phyloP scores from a whole-genome alignment of 2,329 filamentous ascomycete genomes.

The Tolypocladium endophyticum region DNA sequence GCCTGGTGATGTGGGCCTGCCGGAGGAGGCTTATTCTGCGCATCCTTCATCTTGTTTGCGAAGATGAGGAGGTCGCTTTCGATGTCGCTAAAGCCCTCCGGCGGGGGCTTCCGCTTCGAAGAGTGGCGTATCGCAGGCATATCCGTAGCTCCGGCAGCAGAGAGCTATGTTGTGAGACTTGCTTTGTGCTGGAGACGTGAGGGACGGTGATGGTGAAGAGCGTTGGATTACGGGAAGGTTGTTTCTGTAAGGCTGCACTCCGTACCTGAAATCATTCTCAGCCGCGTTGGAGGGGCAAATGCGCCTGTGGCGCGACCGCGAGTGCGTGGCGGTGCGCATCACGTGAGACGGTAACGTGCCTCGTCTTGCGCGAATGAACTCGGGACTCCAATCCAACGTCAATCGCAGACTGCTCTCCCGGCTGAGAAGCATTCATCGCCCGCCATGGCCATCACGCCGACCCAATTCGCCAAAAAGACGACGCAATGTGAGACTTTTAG shows the following conservation, averaged over 20 bases:
- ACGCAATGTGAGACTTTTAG: conserved; percentile 54
- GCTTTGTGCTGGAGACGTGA: not conserved
- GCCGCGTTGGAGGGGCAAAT: conserved; percentile 6
- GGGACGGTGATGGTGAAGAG: not conserved
- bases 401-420: conserved; percentile 16
- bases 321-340: conserved; percentile 8
- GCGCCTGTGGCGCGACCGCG: conserved; percentile 7
- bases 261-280: conserved; percentile 3
- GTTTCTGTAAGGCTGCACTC: not conserved
- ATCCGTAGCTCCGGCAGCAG: conserved; percentile 2
- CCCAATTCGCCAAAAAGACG: conserved; percentile 76
- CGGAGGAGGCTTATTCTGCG: conserved; percentile 77
- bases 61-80: conserved; percentile 80
- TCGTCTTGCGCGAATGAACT: conserved; percentile 11
- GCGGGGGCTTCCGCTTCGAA: conserved; percentile 70
- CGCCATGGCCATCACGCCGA: conserved; percentile 82
- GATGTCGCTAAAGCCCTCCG: conserved; percentile 79
- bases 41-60: conserved; percentile 87
- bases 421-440: conserved; percentile 27
- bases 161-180: not conserved
- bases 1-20: conserved; percentile 79
- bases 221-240: not conserved
- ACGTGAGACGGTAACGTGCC: conserved; percentile 16
- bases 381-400: conserved; percentile 16
- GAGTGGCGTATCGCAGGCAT: conserved; percentile 73